These are phyloP conservation scores for Geoglossum glabrum DNA, from an alignment of 495 filamentous ascomycete species.

Conservation along the genomic window DNA sequence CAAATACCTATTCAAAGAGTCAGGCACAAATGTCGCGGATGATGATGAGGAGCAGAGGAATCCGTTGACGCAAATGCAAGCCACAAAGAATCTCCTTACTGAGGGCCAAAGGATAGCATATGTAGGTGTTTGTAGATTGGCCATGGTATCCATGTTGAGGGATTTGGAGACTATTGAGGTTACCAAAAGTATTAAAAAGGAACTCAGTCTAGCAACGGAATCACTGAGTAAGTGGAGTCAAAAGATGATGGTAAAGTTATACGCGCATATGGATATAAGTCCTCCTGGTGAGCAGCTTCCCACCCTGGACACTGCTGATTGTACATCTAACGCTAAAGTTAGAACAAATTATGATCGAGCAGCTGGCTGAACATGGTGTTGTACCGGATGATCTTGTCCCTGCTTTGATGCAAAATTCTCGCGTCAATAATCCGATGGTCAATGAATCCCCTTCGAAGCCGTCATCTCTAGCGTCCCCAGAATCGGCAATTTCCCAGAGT, in stretches of 20 bases:
- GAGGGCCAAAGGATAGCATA: conserved; percentile 94
- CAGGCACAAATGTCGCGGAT: conserved; percentile 35
- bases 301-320: not conserved
- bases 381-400: conserved; percentile 63
- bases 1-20: conserved; percentile 72
- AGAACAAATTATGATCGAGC: conserved; percentile 98
- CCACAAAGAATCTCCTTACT: conserved; percentile 86
- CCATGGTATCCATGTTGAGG: conserved; percentile 54
- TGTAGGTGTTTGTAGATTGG: conserved; percentile 67
- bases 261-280: conserved; percentile 90
- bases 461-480: conserved; percentile 5
- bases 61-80: conserved; percentile 73
- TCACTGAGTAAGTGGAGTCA: conserved; percentile 88
- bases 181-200: conserved; percentile 40
- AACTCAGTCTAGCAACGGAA: conserved; percentile 46
- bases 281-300: conserved; percentile 22
- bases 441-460: conserved; percentile 15
- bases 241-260: conserved; percentile 87
- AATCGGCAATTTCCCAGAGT: conserved; percentile 4
- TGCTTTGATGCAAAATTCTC: conserved; percentile 75
- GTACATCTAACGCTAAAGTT: conserved; percentile 11
- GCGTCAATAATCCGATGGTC: conserved; percentile 85
- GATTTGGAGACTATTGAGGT: conserved; percentile 37
- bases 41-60: conserved; percentile 72
- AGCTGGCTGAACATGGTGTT: conserved; percentile 81